Evolutionary conservation across 305 asterid species (phyloP).

Genomic region (Nicotiana rustica): DNA sequence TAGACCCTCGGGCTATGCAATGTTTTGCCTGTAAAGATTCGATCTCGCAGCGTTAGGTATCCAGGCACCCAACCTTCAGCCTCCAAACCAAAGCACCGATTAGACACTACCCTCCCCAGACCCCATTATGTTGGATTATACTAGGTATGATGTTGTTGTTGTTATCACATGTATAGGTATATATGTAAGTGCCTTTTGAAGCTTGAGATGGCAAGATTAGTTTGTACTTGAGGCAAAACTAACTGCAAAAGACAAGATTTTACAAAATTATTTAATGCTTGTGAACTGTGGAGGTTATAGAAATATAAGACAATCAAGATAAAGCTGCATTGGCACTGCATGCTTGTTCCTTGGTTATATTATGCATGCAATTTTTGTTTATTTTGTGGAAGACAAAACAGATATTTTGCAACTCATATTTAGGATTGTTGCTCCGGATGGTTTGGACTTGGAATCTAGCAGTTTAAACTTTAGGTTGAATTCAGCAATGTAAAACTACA

Average conservation of each 20-base stretch:
- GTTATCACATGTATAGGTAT: neutral
- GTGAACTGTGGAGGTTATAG: neutral
- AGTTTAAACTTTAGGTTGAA: neutral
- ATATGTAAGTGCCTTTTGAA: neutral
- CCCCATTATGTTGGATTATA: no score
- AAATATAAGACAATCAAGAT: neutral
- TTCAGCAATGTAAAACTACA: neutral
- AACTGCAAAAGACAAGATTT: neutral
- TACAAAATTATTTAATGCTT: neutral
- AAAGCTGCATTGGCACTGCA: neutral
- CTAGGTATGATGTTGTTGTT: no score
- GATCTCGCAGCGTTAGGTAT: no score
- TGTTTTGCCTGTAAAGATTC: no score
- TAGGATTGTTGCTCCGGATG: neutral
- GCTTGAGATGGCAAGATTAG: neutral
- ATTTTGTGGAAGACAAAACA: neutral
- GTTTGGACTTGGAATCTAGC: neutral
- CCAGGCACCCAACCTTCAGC: no score
- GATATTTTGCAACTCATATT: neutral
- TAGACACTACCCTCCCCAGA: no score
- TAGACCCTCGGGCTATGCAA: no score
- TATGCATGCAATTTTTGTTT: neutral
- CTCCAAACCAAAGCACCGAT: no score
- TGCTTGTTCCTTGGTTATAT: neutral
- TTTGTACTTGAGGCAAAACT: neutral